Percentiles rank a stretch among this genome's conserved stretches.
phyloP scores from a whole-genome alignment of 495 filamentous ascomycete species.

The Astrocystis sublimbata region DNA sequence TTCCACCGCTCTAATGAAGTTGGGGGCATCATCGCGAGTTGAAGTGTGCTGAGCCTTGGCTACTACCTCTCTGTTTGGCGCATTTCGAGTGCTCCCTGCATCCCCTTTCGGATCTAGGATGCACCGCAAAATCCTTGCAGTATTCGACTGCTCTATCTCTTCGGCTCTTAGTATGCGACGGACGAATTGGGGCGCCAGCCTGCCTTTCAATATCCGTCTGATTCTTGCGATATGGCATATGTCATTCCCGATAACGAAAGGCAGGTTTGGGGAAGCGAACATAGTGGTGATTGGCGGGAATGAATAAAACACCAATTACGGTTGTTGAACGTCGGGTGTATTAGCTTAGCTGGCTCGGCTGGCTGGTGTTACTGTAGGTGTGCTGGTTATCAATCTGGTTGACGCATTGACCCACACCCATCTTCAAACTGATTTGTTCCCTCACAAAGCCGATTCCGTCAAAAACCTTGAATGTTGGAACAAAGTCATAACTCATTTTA shows the following conservation, averaged over 20 bases:
- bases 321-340: too few relatives aligned
- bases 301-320: too few relatives aligned
- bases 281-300: not conserved
- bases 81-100: not conserved
- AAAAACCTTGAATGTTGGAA: too few relatives aligned
- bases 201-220: slow-evolving; percentile 31
- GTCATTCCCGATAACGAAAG: slow-evolving; percentile 56
- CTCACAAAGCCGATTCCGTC: not conserved
- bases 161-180: slow-evolving; percentile 42
- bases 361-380: not conserved
- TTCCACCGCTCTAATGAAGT: slow-evolving; percentile 29
- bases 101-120: slow-evolving; percentile 8
- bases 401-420: not conserved
- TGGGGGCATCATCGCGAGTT: not conserved
- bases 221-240: slow-evolving; percentile 55
- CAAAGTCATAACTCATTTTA: too few relatives aligned
- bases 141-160: slow-evolving; percentile 28
- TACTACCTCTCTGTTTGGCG: not conserved
- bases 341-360: not conserved
- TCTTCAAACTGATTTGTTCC: not conserved
- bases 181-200: slow-evolving; percentile 35
- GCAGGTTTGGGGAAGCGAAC: slow-evolving; percentile 8
- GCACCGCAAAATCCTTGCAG: slow-evolving; percentile 10
- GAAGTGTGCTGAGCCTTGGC: not conserved
- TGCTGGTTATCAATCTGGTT: not conserved